Base-by-base conservation (phyloP, 2,329 filamentous ascomycete species). In the Penicillium sp. region DNA sequence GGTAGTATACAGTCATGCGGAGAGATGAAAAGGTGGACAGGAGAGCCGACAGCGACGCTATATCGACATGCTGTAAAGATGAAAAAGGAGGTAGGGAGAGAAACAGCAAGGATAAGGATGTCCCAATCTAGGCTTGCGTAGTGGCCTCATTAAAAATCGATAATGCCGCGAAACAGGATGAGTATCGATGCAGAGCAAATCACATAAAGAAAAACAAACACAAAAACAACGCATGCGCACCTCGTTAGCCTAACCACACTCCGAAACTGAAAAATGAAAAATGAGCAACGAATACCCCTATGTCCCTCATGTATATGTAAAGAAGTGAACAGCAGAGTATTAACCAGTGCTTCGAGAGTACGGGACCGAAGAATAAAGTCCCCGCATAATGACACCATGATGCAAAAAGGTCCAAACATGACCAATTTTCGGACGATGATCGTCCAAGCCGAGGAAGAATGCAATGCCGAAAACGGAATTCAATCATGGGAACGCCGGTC, bases 271-370 rank as follows among this genome's bases (percentile, higher is more conserved):
- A 60, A 60, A 53, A 12, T 57, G 60, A 53, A 61, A 57, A 57
- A 64, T 56, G 59, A 62, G 67, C 63, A 59, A 61, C 57, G 61
- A 67, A 60, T 58, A 59, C 66, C 69, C 70, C 56, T 70, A 72
- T 70, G 69, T 73, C 69, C 69, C 69, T 67, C 66, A 65, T 69
- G 67, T 72, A 73, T 73, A 72, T 72, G 71, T 68, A 69, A 67
- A 67, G 61, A 71, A 72, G 61, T 62, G 59, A 70, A 63, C 63
- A 69, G 61, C 63, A 67, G 60, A 69, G 68, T 66, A 71, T 69
- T 68, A 66, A 58, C 58, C 56, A 55, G 61, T 62, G 58, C 45
- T 53, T 45, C 35, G 35, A 50, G 49, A 43, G 25, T 33, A 50
- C 22, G 53, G 44, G 47, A 31, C 56, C 44, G 37, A 51, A 56